Base-by-base conservation (phyloP, 2,329 filamentous ascomycete genomes). In the Septoria petroselini region DNA sequence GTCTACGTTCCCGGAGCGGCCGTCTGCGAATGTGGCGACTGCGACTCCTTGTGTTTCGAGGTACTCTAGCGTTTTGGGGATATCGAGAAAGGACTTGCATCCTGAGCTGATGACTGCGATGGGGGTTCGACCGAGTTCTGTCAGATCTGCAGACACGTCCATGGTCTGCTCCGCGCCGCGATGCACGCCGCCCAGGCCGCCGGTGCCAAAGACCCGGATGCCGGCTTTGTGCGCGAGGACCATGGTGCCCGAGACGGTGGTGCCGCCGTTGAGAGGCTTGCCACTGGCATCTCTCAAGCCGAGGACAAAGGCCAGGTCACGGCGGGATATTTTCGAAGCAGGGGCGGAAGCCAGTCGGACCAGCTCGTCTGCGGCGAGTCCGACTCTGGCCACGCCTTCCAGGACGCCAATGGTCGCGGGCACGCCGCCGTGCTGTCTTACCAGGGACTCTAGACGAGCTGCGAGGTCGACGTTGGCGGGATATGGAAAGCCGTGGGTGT, bases 31-130 rank as follows among this genome's bases (percentile, higher is more conserved):
- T 2, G 93, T 97, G 3, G 83, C 86, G 1, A 96, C 90, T 30
- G 85, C 79, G 17, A 89, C 90, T 7, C 87, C 87, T 65, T 85
- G 78, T 0, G 83, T 86, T 63, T 86, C 83, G 3, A 86, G 73
- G 60, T 83, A 84, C 72, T 98, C 93, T 4, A 98, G 76, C 0
- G 93, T 98, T 44, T 88, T 79, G 2, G 86, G 83, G 52, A 96
- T 90, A 65, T 98, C 93, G 30, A 98, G 76, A 69, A 98, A 97
- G 55, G 91, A 93, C 73, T 98, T 98, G 73, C 89, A 94, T 11
- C 93, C 93, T 58, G 87, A 89, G 68, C 85, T 87, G 44, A 98
- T 76, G 2, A 98, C 91, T 19, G 91, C 85, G 44, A 98, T 85
- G 8, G 88, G 82, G 6, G 91, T 96, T 50, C 90, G 80, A 12